A percentile compares a stretch with the other conserved stretches of the same genome.
These are phyloP conservation scores for Colletotrichum sp. DNA, from an alignment of 2,329 filamentous ascomycete species.

Conservation along the genomic window DNA sequence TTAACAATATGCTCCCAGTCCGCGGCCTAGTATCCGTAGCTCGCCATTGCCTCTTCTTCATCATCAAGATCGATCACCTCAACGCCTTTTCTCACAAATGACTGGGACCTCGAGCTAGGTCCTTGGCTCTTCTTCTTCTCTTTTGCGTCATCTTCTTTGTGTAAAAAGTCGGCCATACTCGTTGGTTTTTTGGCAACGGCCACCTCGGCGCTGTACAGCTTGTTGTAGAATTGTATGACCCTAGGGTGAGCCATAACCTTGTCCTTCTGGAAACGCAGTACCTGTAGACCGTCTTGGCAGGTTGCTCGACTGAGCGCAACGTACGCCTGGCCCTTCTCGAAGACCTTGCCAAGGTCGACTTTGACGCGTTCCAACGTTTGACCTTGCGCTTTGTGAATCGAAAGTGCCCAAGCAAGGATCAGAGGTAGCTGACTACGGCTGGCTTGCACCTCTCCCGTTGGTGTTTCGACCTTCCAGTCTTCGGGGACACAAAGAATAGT, in stretches of 20 bases:
- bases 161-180: constrained; percentile 45
- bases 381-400: constrained; percentile 97
- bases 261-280: constrained; percentile 83
- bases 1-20: neutral
- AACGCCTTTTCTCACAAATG: constrained; percentile 22
- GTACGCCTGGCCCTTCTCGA: constrained; percentile 97
- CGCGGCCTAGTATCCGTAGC: constrained; percentile 39
- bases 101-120: constrained; percentile 6
- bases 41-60: constrained; percentile 54
- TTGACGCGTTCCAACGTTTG: constrained; percentile 94
- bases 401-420: constrained; percentile 95
- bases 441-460: constrained; percentile 91
- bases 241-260: constrained; percentile 95
- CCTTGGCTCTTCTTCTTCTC: constrained; percentile 31
- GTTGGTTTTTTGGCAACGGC: constrained; percentile 37
- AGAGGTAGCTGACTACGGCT: constrained; percentile 83
- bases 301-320: constrained; percentile 95
- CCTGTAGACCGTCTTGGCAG: constrained; percentile 84
- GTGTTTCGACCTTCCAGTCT: constrained; percentile 96
- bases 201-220: constrained; percentile 76
- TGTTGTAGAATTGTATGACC: constrained; percentile 85
- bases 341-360: constrained; percentile 89
- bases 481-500: constrained; percentile 85
- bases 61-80: constrained; percentile 46
- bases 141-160: constrained; percentile 22